Conservation (phyloP, 192 early-diverging fungal genomes). For the Backusella mclennaniae region DNA sequence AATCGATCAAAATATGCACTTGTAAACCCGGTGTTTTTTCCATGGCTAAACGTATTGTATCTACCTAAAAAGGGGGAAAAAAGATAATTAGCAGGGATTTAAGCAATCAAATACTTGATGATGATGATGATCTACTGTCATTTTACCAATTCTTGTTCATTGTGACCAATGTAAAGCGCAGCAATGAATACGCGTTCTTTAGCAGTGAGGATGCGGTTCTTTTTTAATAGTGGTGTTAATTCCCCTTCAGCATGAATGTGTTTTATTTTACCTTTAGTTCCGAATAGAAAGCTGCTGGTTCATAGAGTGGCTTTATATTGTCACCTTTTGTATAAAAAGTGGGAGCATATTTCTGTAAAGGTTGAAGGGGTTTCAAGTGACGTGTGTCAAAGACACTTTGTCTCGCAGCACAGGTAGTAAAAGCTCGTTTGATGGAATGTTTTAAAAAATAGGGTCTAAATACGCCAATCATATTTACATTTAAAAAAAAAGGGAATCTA, state of each 20-base stretch:
- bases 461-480: slow-evolving; percentile 1
- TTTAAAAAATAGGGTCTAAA: slow-evolving; percentile 4
- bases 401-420: slow-evolving; percentile 6
- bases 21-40: slow-evolving; percentile 46
- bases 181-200: slow-evolving; percentile 76
- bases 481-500: background rate
- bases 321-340: slow-evolving; percentile 39
- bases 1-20: slow-evolving; percentile 84
- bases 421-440: background rate
- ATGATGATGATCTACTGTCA: background rate
- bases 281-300: slow-evolving; percentile 46
- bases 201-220: slow-evolving; percentile 69
- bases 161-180: slow-evolving; percentile 86
- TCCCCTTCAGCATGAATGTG: background rate
- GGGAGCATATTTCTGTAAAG: slow-evolving; percentile 23
- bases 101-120: background rate
- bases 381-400: background rate
- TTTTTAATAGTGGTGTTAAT: background rate
- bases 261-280: slow-evolving; percentile 45
- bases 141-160: slow-evolving; percentile 75
- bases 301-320: slow-evolving; percentile 35
- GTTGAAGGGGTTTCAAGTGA: slow-evolving; percentile 13
- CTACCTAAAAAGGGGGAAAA: slow-evolving; percentile 39
- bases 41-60: slow-evolving; percentile 60
- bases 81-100: background rate